Conservation (phyloP, 2,329 filamentous ascomycete species). For the Pleoardoris graminearum region DNA sequence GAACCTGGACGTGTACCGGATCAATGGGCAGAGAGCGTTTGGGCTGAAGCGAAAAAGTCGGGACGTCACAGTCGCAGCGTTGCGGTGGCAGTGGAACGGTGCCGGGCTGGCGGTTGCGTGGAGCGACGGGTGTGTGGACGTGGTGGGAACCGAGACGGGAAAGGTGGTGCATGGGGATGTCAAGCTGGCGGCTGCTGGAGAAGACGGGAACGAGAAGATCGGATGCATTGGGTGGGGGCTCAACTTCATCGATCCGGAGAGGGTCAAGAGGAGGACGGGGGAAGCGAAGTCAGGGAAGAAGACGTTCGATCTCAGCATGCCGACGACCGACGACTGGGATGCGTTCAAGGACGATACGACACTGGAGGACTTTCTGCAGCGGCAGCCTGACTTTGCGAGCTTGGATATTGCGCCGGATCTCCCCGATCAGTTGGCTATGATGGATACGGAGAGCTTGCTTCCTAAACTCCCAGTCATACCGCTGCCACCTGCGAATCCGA, state of each 20-base stretch:
- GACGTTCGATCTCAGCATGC: slow-evolving; percentile 23
- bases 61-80: slow-evolving; percentile 37
- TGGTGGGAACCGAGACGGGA: slow-evolving; percentile 78
- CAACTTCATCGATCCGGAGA: slow-evolving; percentile 57
- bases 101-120: slow-evolving; percentile 81
- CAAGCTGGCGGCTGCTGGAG: slow-evolving; percentile 16
- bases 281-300: slow-evolving; percentile 10
- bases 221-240: slow-evolving; percentile 58
- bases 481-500: slow-evolving; percentile 37
- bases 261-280: slow-evolving; percentile 49
- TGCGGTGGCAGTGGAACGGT: slow-evolving; percentile 57
- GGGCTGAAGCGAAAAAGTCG: slow-evolving; percentile 50
- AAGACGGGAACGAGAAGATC: slow-evolving; percentile 25
- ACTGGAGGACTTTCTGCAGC: slow-evolving; percentile 47
- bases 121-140: slow-evolving; percentile 76
- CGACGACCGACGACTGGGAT: slow-evolving; percentile 41
- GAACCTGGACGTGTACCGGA: slow-evolving; percentile 74
- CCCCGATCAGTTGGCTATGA: slow-evolving; percentile 46
- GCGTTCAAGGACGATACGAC: slow-evolving; percentile 36
- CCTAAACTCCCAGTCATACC: slow-evolving; percentile 46
- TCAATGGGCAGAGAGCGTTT: slow-evolving; percentile 73
- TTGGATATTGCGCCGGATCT: slow-evolving; percentile 44
- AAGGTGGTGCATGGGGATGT: slow-evolving; percentile 72
- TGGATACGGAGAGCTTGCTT: slow-evolving; percentile 45
- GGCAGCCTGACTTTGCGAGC: slow-evolving; percentile 37